Evolutionary conservation across 139 green algal genomes (phyloP), one percentile per base, ranked within the genome.

Genomic region (Coelastrella sp.): DNA sequence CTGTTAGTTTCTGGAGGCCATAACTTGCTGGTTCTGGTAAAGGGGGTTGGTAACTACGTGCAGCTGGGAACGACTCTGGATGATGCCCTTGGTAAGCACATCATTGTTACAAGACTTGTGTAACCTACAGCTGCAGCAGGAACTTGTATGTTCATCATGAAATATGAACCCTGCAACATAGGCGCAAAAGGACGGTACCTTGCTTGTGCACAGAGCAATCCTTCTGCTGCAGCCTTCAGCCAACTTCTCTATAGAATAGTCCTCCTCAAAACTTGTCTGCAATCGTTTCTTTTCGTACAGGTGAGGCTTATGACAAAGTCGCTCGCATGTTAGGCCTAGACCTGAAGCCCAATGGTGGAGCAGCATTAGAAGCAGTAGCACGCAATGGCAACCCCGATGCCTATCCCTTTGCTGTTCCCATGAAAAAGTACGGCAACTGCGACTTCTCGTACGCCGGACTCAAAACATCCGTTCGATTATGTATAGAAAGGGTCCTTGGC

Each of bases 401-500:
- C 34, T 90, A 90, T 87, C 85, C 78, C 15, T 95, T 98, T 57
- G 84, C 89, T 23, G 82, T 97, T 6, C 97, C 97, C 63, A 94
- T 99, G 91, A 84, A 81, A 4, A 88, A 89, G 51, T 59, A 91
- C 57, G 84, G 84, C 59, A 96, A 91, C 34, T 99, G 97, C 84
- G 94, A 99, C 91, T 99, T 99, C 81, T 98, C 93, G 2, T 99
- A 95, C 84, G 96, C 97, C 0, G 97, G 97, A 2, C 92, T 99
- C 25, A 99, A 99, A 90, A 99, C 97, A 0, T 91, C 90, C 13
- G 92, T 96, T 34, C 75, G 92, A 27, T 68, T 97, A 64, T 87
- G 87, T 2, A 93, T 96, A 1, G 92, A 96, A 75, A 72, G 82
- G 45, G 7, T 80, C 6, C 53, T 92, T 59, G 83, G 83, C 6